phyloP scores from a whole-genome alignment of 352 stramenopile genomes.

The Pythium phragmiticola region DNA sequence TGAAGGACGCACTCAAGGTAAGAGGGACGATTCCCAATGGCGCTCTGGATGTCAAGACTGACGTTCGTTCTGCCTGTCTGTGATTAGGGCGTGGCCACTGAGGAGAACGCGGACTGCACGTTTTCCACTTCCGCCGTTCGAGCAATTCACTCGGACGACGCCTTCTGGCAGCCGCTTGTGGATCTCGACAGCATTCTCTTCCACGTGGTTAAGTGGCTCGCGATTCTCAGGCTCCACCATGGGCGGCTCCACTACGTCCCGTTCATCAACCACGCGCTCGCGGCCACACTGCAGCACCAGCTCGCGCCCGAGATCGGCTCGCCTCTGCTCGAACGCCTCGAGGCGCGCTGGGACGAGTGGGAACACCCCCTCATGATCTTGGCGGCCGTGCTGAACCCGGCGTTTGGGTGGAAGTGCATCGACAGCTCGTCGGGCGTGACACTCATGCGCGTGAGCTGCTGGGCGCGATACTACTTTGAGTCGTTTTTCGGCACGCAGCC shows the following conservation, averaged over 20 bases:
- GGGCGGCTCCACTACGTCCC: slow-evolving; percentile 23
- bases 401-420: slow-evolving; percentile 23
- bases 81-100: slow-evolving; percentile 6
- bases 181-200: slow-evolving; percentile 26
- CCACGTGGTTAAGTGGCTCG: slow-evolving; percentile 15
- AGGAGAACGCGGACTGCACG: not conserved
- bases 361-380: slow-evolving; percentile 27
- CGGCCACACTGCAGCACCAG: slow-evolving; percentile 20
- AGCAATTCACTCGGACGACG: not conserved
- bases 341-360: slow-evolving; percentile 27
- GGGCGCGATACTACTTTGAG: slow-evolving; percentile 30
- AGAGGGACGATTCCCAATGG: not conserved
- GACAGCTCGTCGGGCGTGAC: slow-evolving; percentile 24
- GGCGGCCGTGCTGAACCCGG: slow-evolving; percentile 24
- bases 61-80: not conserved
- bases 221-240: slow-evolving; percentile 22
- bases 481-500: slow-evolving; percentile 23
- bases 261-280: slow-evolving; percentile 21
- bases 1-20: slow-evolving; percentile 21
- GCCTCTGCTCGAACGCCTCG: slow-evolving; percentile 17
- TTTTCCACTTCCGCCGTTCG: not conserved
- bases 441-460: slow-evolving; percentile 27
- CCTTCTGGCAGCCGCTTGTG: slow-evolving; percentile 19
- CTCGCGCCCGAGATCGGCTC: slow-evolving; percentile 17
- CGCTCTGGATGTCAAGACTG: not conserved